These are phyloP conservation scores for Trichoderma cornu-damae DNA, from an alignment of 2,329 filamentous ascomycete species.

Conservation along the genomic window DNA sequence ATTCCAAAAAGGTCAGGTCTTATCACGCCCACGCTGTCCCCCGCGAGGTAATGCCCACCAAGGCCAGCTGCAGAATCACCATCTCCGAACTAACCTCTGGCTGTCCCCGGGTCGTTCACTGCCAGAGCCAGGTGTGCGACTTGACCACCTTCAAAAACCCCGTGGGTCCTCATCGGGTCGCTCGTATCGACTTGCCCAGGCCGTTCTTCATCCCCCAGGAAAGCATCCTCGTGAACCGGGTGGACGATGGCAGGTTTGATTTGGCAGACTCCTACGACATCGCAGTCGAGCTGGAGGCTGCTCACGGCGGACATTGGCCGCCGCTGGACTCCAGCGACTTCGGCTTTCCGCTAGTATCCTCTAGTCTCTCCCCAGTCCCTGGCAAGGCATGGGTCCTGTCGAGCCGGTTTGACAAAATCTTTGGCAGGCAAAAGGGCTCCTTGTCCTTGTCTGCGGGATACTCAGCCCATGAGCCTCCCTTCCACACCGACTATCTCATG, in stretches of 20 bases:
- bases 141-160: slow-evolving; percentile 47
- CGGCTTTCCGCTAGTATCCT: slow-evolving; percentile 25
- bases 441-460: slow-evolving; percentile 28
- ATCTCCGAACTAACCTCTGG: slow-evolving; percentile 34
- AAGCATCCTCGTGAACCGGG: slow-evolving; percentile 45
- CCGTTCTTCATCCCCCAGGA: slow-evolving; percentile 51
- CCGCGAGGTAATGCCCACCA: slow-evolving; percentile 30
- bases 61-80: slow-evolving; percentile 37
- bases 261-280: slow-evolving; percentile 48
- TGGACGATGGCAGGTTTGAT: slow-evolving; percentile 43
- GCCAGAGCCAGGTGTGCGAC: slow-evolving; percentile 51
- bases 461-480: slow-evolving; percentile 23
- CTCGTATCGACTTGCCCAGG: slow-evolving; percentile 43
- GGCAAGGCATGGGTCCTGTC: slow-evolving; percentile 37
- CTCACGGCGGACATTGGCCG: slow-evolving; percentile 48
- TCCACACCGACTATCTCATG: slow-evolving; percentile 43
- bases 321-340: slow-evolving; percentile 40
- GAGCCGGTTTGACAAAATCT: slow-evolving; percentile 40
- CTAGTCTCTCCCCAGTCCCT: slow-evolving; percentile 22
- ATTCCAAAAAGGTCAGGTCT: slow-evolving; percentile 37
- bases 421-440: slow-evolving; percentile 38
- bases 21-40: slow-evolving; percentile 28
- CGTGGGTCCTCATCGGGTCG: slow-evolving; percentile 42
- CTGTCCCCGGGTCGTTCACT: slow-evolving; percentile 43
- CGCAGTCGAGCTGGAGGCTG: slow-evolving; percentile 49